Percentiles rank a stretch among this genome's conserved stretches.
Conservation (phyloP, 345 rosid genomes). For the Erodium maritimum region DNA sequence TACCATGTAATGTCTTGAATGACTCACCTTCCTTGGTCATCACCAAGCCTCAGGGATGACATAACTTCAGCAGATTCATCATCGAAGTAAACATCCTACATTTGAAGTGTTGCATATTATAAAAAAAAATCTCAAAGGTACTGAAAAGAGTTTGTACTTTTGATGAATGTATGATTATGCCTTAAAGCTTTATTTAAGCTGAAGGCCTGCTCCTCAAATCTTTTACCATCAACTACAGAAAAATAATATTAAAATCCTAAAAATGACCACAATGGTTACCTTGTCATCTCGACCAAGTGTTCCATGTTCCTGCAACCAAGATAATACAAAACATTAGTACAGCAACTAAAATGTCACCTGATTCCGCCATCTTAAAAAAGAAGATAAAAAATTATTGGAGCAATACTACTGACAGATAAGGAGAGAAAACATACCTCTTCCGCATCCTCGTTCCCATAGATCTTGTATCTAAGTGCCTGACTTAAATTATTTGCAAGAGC, state of each 20-base stretch:
- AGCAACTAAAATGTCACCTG: background rate
- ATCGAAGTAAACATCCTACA: constrained; percentile 87
- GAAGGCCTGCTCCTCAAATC: background rate
- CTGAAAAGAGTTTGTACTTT: background rate
- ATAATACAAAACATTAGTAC: constrained; percentile 7
- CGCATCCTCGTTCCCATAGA: constrained; percentile 66
- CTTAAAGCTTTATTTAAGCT: background rate
- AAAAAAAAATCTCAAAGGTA: constrained; percentile 3
- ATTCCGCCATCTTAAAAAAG: too few species aligned
- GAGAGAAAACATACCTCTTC: constrained; percentile 48
- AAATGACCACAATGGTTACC: constrained; percentile 24
- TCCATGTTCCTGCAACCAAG: constrained; percentile 47
- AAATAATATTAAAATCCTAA: too few species aligned
- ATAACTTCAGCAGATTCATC: constrained; percentile 91
- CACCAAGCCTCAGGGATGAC: constrained; percentile 91
- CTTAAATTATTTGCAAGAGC: constrained; percentile 85
- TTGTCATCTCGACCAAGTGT: constrained; percentile 71
- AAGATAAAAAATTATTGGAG: background rate
- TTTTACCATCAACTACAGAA: background rate
- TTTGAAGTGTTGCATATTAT: constrained; percentile 1
- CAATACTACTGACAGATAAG: background rate
- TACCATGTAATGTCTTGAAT: background rate
- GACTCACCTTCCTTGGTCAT: constrained; percentile 82
- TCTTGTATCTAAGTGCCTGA: constrained; percentile 85
- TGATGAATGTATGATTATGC: background rate